These are phyloP conservation scores for Phaeotremella fagi DNA, from an alignment of 768 basidiomycete genomes.

Conservation along the genomic window DNA sequence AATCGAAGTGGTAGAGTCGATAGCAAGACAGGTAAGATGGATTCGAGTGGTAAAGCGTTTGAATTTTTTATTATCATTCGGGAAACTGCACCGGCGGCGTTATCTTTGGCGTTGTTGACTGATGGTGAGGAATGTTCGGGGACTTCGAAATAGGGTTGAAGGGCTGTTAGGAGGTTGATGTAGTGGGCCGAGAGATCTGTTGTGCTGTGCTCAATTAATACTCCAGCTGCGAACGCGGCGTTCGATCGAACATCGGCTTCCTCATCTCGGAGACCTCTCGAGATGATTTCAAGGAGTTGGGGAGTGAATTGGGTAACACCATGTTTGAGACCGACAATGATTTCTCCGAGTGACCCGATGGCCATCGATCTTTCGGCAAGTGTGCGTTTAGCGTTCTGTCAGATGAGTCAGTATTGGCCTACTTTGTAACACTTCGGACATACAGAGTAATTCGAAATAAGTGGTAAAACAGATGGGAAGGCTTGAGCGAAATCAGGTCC, in stretches of 20 bases:
- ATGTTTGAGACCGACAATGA: constrained; percentile 83
- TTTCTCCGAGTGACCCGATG: constrained; percentile 90
- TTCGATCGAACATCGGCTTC: constrained; percentile 96
- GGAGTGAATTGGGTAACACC: constrained; percentile 77
- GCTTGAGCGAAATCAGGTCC: constrained; percentile 76
- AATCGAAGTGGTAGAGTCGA: constrained; percentile 76
- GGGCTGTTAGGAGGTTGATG: constrained; percentile 66
- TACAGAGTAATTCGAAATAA: constrained; percentile 88
- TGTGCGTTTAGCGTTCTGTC: constrained; percentile 68
- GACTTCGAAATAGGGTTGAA: constrained; percentile 75
- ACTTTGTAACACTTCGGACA: constrained; percentile 43
- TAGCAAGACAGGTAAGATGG: constrained; percentile 66
- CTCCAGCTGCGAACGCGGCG: constrained; percentile 87
- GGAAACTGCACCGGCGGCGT: constrained; percentile 89
- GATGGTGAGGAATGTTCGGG: constrained; percentile 61
- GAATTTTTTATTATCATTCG: constrained; percentile 79
- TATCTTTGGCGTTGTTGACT: constrained; percentile 81
- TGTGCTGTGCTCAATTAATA: constrained; percentile 80
- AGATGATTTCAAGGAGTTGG: constrained; percentile 75
- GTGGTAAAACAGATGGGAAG: constrained; percentile 79
- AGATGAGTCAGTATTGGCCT: background rate
- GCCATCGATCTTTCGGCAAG: constrained; percentile 87
- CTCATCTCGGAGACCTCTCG: constrained; percentile 70
- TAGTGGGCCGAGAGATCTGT: constrained; percentile 78
- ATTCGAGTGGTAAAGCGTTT: constrained; percentile 72